Conservation (phyloP, 2,329 filamentous ascomycete species). For the Pezicula neosporulosa region DNA sequence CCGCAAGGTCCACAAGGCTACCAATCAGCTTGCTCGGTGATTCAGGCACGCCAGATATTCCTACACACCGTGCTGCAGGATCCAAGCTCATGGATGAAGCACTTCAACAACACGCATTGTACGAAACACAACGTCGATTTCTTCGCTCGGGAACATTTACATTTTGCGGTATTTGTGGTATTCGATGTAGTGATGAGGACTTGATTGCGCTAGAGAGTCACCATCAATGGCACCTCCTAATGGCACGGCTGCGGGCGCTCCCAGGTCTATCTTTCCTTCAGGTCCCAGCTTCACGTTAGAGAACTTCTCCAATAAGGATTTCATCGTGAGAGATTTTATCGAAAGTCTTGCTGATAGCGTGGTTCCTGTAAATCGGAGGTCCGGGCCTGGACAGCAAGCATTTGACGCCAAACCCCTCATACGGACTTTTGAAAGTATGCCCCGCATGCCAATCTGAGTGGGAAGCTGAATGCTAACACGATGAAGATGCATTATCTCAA, state of each 20-base stretch:
- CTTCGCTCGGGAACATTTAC: no score
- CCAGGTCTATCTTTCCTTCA: constrained; percentile 63
- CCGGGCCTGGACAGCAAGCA: constrained; percentile 56
- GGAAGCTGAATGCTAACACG: constrained; percentile 21
- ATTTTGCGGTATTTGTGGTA: no score
- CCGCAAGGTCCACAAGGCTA: background rate
- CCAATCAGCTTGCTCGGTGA: background rate
- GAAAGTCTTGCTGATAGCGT: constrained; percentile 87
- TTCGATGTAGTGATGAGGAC: constrained; percentile 18
- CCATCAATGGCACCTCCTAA: constrained; percentile 25
- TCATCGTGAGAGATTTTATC: constrained; percentile 97
- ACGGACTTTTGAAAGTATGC: constrained; percentile 79
- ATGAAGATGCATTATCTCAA: constrained; percentile 59
- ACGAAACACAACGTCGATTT: no score
- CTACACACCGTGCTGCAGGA: background rate
- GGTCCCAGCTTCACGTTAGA: constrained; percentile 84
- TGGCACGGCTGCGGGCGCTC: constrained; percentile 17
- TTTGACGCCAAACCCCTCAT: constrained; percentile 98
- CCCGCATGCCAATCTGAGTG: background rate
- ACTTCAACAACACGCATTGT: no score
- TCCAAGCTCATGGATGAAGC: no score
- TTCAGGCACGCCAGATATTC: background rate
- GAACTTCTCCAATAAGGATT: constrained; percentile 85
- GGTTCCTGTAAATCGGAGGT: constrained; percentile 75
- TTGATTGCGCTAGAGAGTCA: constrained; percentile 8